Evolutionary conservation across 1,284 basidiomycete species (phyloP).

Genomic region (Wolfiporia cocos): DNA sequence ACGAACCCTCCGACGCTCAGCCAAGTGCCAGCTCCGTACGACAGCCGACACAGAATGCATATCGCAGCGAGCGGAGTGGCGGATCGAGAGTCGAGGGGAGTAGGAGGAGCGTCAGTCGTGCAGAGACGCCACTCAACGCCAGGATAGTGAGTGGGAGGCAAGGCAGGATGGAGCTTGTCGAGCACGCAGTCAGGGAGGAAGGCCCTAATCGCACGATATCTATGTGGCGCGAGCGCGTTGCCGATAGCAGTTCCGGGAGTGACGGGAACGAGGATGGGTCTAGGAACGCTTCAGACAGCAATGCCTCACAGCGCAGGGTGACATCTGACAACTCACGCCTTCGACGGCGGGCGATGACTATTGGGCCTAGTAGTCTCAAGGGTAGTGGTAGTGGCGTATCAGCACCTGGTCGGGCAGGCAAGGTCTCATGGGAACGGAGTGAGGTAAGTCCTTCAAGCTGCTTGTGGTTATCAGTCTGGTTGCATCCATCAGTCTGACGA

Average conservation of each 20-base stretch:
- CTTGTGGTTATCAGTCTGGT: background rate
- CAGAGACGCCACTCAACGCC: constrained; percentile 16
- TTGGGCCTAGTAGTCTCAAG: constrained; percentile 13
- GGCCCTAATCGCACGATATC: constrained; percentile 30
- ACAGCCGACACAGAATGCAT: constrained; percentile 7
- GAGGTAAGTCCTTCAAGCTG: constrained; percentile 20
- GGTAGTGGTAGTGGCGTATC: constrained; percentile 8
- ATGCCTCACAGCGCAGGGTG: constrained; percentile 18
- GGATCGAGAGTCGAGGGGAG: background rate
- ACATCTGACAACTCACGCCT: constrained; percentile 18
- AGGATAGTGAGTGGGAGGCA: constrained; percentile 20
- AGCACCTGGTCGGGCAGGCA: constrained; percentile 5
- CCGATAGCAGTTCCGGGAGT: constrained; percentile 20
- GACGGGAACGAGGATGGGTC: no score
- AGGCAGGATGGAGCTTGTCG: constrained; percentile 25
- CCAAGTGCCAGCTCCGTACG: background rate
- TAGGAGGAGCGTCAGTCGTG: constrained; percentile 1
- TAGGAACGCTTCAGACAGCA: constrained; percentile 15
- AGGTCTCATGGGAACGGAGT: constrained; percentile 23
- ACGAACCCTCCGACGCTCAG: constrained; percentile 1
- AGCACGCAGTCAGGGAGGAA: constrained; percentile 29
- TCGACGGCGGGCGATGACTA: constrained; percentile 15
- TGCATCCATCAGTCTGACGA: no score
- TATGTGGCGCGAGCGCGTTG: constrained; percentile 31
- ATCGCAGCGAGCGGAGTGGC: background rate